Evolutionary conservation across 2,329 filamentous ascomycete genomes (phyloP), one percentile per base, ranked within the genome.

Genomic region (Trichoderma harzianum): DNA sequence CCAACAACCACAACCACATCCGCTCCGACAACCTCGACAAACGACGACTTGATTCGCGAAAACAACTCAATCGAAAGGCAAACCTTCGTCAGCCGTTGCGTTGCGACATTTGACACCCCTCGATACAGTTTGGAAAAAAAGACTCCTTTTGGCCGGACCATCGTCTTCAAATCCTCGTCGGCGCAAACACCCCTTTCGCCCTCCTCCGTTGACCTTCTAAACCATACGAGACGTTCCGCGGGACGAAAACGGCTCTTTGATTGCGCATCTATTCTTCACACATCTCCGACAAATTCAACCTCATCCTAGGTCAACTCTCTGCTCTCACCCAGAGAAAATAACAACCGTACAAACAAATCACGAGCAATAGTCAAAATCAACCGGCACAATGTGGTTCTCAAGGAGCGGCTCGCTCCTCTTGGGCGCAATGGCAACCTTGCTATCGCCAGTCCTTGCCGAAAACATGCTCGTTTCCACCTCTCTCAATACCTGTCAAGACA

Each of bases 401-500:
- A 66, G 69, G 69, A 67, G 63, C 63, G n/a, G 14, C 26, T 47
- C 69, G 61, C 32, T 62, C 47, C 62, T 71, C 62, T 77, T 87
- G 75, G 80, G 84, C 79, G 82, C 83, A 64, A 77, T 86, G 76
- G 81, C 83, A 73, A 78, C 82, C 43, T 72, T 86, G 70, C 75
- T 81, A 39, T 79, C 88, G 62, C 82, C 88, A 72, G 86, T 84
- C 16, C 21, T 53, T 26, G 78, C 89, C 11, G 72, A 73, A 78
- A 87, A 87, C 74, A 85, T 93, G 78, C 92, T 98, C 78, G 86
- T 90, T 76, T 96, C 95, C 69, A 93, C 88, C 79, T 97, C 95
- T 28, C 88, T 98, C 76, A 94, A 93, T 81, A 88, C 92, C 60
- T 98, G 95, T 83, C 92, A 95, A 86, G 85, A 90, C 72, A 91